Percentiles rank a stretch among this genome's conserved stretches.
Conservation (phyloP, 805 yeast species). For the Hanseniaspora osmophila region DNA sequence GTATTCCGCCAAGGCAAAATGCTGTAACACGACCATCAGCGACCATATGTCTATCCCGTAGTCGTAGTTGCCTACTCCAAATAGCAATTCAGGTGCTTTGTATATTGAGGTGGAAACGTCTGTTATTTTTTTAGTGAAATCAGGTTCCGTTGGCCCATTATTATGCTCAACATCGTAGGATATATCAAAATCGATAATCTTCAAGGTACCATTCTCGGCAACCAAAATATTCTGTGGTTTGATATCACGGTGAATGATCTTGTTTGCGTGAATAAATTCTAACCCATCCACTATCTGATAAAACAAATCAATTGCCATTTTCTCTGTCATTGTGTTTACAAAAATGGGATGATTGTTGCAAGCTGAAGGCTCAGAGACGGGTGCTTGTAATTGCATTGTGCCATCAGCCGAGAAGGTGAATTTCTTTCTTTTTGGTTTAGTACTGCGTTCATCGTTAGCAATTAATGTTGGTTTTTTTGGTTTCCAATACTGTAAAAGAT, state of each 20-base stretch:
- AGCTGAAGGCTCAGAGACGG: background rate
- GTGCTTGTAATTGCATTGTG: background rate
- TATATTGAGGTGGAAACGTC: slow-evolving; percentile 56
- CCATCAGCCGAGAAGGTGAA: background rate
- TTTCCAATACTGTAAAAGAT: slow-evolving; percentile 6
- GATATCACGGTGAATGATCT: slow-evolving; percentile 86
- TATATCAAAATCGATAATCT: slow-evolving; percentile 54
- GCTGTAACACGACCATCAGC: slow-evolving; percentile 30
- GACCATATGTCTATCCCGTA: slow-evolving; percentile 61
- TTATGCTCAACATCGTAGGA: slow-evolving; percentile 28
- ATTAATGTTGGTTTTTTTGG: background rate
- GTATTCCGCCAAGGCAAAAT: background rate
- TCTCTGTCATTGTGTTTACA: slow-evolving; percentile 11
- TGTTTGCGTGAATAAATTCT: slow-evolving; percentile 70
- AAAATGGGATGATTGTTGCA: background rate
- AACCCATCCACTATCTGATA: slow-evolving; percentile 61
- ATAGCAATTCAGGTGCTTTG: slow-evolving; percentile 63
- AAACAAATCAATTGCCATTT: slow-evolving; percentile 34
- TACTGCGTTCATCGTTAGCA: background rate
- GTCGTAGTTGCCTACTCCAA: slow-evolving; percentile 43
- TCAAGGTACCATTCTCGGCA: slow-evolving; percentile 23
- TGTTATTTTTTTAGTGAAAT: slow-evolving; percentile 20
- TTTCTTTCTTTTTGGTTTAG: background rate
- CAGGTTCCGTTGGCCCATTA: slow-evolving; percentile 16
- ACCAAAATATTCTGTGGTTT: slow-evolving; percentile 90